A percentile compares a stretch with the other conserved stretches of the same genome.
Evolutionary conservation across 1,139 yeast genomes (phyloP).

Genomic region (Suhomyces taliae): DNA sequence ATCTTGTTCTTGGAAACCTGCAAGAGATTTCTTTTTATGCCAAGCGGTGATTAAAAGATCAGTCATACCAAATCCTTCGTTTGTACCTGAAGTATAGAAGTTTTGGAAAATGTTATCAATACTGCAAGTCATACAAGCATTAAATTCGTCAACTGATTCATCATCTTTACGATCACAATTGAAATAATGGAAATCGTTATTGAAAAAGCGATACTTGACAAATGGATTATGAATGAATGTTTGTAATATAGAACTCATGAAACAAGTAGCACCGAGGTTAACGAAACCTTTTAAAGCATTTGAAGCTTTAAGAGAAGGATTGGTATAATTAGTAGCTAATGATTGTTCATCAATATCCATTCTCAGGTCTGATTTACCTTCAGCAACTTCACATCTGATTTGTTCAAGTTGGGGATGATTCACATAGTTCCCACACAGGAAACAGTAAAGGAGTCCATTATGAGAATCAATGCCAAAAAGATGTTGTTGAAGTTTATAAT

Average conservation of each 20-base stretch:
- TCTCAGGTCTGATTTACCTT: not conserved
- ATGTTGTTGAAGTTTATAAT: conserved; percentile 65
- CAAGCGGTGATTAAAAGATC: conserved; percentile 76
- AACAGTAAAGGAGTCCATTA: conserved; percentile 68
- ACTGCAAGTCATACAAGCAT: conserved; percentile 79
- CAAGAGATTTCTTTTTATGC: conserved; percentile 77
- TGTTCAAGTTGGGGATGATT: conserved; percentile 58
- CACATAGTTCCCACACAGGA: conserved; percentile 72
- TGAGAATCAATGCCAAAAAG: conserved; percentile 67
- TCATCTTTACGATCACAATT: conserved; percentile 33
- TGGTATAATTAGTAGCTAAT: conserved; percentile 20
- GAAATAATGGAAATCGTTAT: conserved; percentile 56
- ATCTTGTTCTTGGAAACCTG: conserved; percentile 96
- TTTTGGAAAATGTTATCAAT: conserved; percentile 72
- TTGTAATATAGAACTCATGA: conserved; percentile 88
- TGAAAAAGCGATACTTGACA: conserved; percentile 71
- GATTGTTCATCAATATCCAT: not conserved
- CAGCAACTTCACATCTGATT: conserved; percentile 40
- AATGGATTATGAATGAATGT: conserved; percentile 86
- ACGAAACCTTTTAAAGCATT: conserved; percentile 84
- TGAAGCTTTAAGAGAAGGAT: conserved; percentile 63
- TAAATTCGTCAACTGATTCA: conserved; percentile 34
- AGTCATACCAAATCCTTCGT: conserved; percentile 74
- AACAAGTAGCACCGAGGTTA: conserved; percentile 95
- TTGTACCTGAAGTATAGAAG: conserved; percentile 54